phyloP scores from a whole-genome alignment of 768 basidiomycete genomes.

The Aureoboletus auriporus region DNA sequence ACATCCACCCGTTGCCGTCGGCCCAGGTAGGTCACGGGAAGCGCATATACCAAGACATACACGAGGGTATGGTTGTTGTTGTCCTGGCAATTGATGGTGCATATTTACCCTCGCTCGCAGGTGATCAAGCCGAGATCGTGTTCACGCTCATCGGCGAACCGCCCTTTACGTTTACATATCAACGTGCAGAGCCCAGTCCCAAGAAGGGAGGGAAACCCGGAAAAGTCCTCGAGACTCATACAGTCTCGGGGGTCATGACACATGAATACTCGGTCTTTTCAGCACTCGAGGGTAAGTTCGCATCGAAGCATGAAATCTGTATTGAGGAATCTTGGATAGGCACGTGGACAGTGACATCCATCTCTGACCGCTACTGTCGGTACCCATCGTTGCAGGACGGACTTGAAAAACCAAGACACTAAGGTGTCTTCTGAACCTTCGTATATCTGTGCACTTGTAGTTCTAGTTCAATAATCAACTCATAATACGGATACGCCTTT shows the following conservation, averaged over 20 bases:
- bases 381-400: conserved; percentile 71
- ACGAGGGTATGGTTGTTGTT: conserved; percentile 58
- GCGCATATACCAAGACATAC: conserved; percentile 76
- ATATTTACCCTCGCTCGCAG: conserved; percentile 32
- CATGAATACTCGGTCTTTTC: conserved; percentile 89
- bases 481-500: background rate
- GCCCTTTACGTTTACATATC: conserved; percentile 95
- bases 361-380: conserved; percentile 85
- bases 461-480: conserved; percentile 14
- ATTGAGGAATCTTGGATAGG: conserved; percentile 40
- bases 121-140: conserved; percentile 90
- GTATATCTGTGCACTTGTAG: conserved; percentile 25
- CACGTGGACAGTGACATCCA: conserved; percentile 90
- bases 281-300: conserved; percentile 77
- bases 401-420: conserved; percentile 33
- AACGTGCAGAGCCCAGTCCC: conserved; percentile 67
- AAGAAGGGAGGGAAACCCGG: conserved; percentile 68
- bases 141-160: conserved; percentile 90
- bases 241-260: conserved; percentile 71
- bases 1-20: conserved; percentile 79
- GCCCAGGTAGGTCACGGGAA: conserved; percentile 88
- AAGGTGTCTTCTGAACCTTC: conserved; percentile 8
- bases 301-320: background rate
- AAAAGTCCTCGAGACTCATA: conserved; percentile 89
- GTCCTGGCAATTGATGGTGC: background rate